Conservation (phyloP, 73 alveolate genomes). For the Tetrahymena borealis region DNA sequence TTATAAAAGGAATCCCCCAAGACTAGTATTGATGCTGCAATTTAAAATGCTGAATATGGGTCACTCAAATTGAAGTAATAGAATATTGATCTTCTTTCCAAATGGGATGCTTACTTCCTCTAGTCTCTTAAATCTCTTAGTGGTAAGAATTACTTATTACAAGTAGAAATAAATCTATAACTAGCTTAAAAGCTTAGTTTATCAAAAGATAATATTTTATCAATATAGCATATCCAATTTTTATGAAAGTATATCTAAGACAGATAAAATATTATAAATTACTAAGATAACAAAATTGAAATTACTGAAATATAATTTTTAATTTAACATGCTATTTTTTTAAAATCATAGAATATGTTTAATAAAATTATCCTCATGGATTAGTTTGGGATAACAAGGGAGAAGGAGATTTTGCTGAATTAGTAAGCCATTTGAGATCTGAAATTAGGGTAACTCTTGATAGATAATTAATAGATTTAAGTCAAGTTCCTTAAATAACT, state of each 20-base stretch:
- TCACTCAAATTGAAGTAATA: not conserved
- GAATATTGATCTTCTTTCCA: not conserved
- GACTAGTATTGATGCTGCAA: not conserved
- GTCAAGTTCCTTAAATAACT: not conserved
- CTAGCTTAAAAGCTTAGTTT: too few relatives aligned
- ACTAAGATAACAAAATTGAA: too few relatives aligned
- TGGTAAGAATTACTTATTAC: not conserved
- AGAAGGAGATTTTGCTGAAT: not conserved
- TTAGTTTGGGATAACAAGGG: not conserved
- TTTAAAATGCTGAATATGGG: not conserved
- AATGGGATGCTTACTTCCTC: not conserved
- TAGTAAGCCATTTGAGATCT: not conserved
- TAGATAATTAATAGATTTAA: not conserved
- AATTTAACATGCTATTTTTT: too few relatives aligned
- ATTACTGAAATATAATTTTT: not conserved
- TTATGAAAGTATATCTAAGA: too few relatives aligned
- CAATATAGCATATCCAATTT: too few relatives aligned
- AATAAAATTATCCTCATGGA: not conserved
- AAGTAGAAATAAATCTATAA: too few relatives aligned
- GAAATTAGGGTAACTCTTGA: not conserved
- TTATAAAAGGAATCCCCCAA: not conserved
- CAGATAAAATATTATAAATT: too few relatives aligned
- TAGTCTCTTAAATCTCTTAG: not conserved
- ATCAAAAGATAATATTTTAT: too few relatives aligned
- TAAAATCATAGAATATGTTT: not conserved